Base-by-base conservation (phyloP, 1,284 basidiomycete species). In the Leccinum angustisporum region DNA sequence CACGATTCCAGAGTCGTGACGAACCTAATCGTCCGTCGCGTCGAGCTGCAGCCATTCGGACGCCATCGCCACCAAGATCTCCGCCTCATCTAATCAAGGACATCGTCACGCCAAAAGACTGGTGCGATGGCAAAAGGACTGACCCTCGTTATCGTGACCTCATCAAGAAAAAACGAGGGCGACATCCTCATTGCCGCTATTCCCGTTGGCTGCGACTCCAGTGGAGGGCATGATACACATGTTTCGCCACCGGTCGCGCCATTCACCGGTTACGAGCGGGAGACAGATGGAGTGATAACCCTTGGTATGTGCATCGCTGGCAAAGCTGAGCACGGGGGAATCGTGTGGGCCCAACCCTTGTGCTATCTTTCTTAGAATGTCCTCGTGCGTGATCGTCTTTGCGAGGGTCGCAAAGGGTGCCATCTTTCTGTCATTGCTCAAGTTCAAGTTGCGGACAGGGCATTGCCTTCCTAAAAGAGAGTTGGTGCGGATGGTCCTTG, bases 1-100 rank as follows among this genome's bases (percentile, higher is more conserved):
- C 75, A 95, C 94, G 61, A 97, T 90, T 78, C 98, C 97, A 57
- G 95, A 91, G 72, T 99, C 97, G 69, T 97, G 92, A 53, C 97
- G 87, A 62, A 99, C 91, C 80, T 96, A 96, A 72, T 96, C 94
- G 76, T 98, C 95, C 1, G 85, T 80, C 11, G 94, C 90, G 77
- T 99, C 97, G 48, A 99, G 82, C 75, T 98, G 94, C 11, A 99
- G 82, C 97, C 97, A 99, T 62, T 94, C 92, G 14, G 95, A 94
- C 9, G 91, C 83, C 70, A 97, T 83, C 3, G 83, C 90, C 18
- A 92, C 84, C 25, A 94, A 80, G 38, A 83, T 83, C 62, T 92
- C 88, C 2, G 92, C 88, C 74, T 99, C 96, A 74, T 97, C 94
- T 94, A 61, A 46, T 21, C 43, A 21, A 46, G 9, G 4, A 64